These are phyloP conservation scores for Podospora pseudopauciseta DNA, from an alignment of 495 filamentous ascomycete genomes.

Conservation along the genomic window DNA sequence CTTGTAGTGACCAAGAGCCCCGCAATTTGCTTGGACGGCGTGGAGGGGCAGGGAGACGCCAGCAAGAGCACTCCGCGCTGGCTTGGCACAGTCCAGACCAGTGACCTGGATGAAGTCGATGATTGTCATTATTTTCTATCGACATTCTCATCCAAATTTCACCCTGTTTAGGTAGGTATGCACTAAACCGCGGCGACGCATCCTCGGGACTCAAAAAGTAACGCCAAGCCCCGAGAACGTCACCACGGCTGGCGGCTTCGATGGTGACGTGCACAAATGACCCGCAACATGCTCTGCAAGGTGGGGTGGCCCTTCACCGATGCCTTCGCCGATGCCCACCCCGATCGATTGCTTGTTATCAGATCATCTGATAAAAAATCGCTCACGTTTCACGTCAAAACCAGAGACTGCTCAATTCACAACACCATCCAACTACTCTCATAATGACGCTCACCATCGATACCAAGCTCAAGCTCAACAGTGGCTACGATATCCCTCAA, in stretches of 20 bases:
- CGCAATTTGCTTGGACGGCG: no score
- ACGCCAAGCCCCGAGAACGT: background rate
- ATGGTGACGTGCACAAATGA: background rate
- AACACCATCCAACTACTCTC: background rate
- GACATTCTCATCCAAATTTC: background rate
- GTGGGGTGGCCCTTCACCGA: background rate
- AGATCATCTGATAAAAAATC: background rate
- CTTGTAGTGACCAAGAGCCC: no score
- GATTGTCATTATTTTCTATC: background rate
- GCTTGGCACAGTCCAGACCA: background rate
- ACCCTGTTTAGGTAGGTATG: background rate
- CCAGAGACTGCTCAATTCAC: background rate
- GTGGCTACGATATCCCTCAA: conserved; percentile 72
- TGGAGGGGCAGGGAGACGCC: no score
- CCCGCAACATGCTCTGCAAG: background rate
- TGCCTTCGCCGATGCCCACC: background rate
- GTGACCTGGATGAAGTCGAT: background rate
- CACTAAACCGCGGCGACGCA: background rate
- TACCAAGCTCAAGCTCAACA: conserved; percentile 64
- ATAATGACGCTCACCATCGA: conserved; percentile 61
- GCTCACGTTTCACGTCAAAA: background rate
- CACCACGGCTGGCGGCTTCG: background rate
- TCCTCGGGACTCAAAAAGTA: background rate
- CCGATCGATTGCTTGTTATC: background rate
- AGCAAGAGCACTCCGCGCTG: background rate